phyloP scores from a whole-genome alignment of 306 rosid species.

The Vachellia collinsii region DNA sequence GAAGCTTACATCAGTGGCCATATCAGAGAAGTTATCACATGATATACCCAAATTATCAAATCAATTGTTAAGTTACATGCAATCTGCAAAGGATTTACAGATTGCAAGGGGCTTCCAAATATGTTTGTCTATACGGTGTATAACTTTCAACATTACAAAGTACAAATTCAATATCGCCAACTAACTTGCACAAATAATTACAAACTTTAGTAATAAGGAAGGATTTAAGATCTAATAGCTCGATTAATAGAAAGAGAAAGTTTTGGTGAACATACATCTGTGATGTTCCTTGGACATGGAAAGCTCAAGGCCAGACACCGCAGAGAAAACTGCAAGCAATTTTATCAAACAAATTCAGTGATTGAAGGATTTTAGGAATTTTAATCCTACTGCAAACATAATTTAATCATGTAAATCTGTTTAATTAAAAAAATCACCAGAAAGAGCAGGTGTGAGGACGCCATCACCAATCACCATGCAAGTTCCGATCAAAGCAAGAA shows the following conservation, averaged over 20 bases:
- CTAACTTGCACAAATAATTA: neutral
- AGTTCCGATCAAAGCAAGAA: conserved; percentile 70
- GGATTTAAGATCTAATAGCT: neutral
- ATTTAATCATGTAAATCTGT: neutral
- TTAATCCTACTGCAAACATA: neutral
- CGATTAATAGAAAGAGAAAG: neutral
- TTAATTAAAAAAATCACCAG: conserved; percentile 49
- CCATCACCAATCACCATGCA: conserved; percentile 84
- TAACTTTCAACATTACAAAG: neutral
- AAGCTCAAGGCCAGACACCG: conserved; percentile 78
- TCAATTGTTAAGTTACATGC: neutral
- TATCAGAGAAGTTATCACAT: neutral
- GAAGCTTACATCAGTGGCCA: neutral
- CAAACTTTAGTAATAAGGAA: too few relatives aligned
- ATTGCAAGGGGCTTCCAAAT: neutral
- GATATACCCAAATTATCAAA: neutral
- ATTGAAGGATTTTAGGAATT: neutral
- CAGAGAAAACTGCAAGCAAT: conserved; percentile 66
- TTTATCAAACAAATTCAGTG: conserved; percentile 29
- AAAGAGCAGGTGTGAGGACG: conserved; percentile 70
- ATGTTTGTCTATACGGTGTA: neutral
- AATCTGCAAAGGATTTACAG: neutral
- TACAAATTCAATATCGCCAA: neutral
- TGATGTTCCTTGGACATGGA: conserved; percentile 66
- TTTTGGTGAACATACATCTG: conserved; percentile 50